Evolutionary conservation across 2,329 filamentous ascomycete genomes (phyloP), one percentile per base, ranked within the genome.

Genomic region (Rutstroemia sp.): DNA sequence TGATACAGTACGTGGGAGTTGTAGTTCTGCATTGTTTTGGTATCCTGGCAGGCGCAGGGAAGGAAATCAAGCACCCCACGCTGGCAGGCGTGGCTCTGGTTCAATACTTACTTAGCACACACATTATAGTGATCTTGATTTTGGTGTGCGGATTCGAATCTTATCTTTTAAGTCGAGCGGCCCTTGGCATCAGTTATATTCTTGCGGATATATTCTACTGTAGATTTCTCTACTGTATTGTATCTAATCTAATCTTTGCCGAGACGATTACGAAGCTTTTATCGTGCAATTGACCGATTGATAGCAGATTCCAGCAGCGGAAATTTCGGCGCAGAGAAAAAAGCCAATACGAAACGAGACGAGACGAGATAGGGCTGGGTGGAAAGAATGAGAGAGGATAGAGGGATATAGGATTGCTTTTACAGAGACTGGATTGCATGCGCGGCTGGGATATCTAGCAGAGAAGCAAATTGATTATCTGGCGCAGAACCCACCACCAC

Each of bases 311-410:
- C 42, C 42, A 44, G 48, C 25, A 36, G 48, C 40, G 44, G 34
- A 36, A 27, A 38, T 19, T 42, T 8, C 16, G 19, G 39, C 16
- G 16, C 7, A 17, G 16, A 5, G 17, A 5, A 42, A 19, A 19
- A 42, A 19, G 17, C 8, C n/a, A 19, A 2, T 14, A 42, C 39
- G 39, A 42, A n/a, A 19, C 17, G 16, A 14, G 39, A 42, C n/a
- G 16, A 34, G 30, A 34, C 9, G 12, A 34, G 30, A 34, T 5
- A 12, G 30, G 30, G 30, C 30, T 10, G 9, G 30, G 30, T 19
- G 30, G 27, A 46, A 44, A 54, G 52, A 27, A 54, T 54, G 52
- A 36, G 21, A 49, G 45, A 42, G 45, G 21, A 42, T 54, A 54
- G 45, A 5, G 14, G 7, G 23, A 21, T 8, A 23, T 55, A 44